phyloP scores from a whole-genome alignment of 1,284 basidiomycete genomes.

The Cyathus pygmaeus region DNA sequence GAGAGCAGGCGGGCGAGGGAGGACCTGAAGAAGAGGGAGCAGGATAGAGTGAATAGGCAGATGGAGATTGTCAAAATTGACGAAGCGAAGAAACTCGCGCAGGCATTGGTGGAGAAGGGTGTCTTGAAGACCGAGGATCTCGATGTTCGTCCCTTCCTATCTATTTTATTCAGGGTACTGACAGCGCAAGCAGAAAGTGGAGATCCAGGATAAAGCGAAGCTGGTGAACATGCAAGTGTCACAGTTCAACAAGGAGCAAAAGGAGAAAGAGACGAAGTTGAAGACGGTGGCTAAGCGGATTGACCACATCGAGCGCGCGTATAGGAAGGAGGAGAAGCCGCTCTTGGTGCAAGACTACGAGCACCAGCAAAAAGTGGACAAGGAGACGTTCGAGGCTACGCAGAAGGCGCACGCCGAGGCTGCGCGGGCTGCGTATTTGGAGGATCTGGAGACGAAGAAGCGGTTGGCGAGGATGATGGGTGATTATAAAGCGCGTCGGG shows the following conservation, averaged over 20 bases:
- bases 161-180: slow-evolving; percentile 1
- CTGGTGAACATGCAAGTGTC: slow-evolving; percentile 94
- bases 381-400: slow-evolving; percentile 72
- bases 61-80: slow-evolving; percentile 86
- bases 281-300: slow-evolving; percentile 90
- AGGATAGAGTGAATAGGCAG: slow-evolving; percentile 84
- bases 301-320: slow-evolving; percentile 96
- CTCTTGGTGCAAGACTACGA: slow-evolving; percentile 91
- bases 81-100: slow-evolving; percentile 91
- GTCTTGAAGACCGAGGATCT: slow-evolving; percentile 86
- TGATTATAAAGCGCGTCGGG: slow-evolving; percentile 77
- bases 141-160: slow-evolving; percentile 61
- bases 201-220: slow-evolving; percentile 87
- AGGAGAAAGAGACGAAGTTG: slow-evolving; percentile 85
- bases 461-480: slow-evolving; percentile 80
- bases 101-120: slow-evolving; percentile 86
- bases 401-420: slow-evolving; percentile 72
- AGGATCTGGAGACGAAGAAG: slow-evolving; percentile 82
- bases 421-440: slow-evolving; percentile 71
- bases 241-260: slow-evolving; percentile 97
- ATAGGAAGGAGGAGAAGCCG: slow-evolving; percentile 93
- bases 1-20: slow-evolving; percentile 74
- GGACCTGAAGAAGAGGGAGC: slow-evolving; percentile 77
- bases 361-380: slow-evolving; percentile 83
- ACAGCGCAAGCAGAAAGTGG: slow-evolving; percentile 70